Conservation (phyloP, 768 basidiomycete species). For the Mycena sanguinolenta region DNA sequence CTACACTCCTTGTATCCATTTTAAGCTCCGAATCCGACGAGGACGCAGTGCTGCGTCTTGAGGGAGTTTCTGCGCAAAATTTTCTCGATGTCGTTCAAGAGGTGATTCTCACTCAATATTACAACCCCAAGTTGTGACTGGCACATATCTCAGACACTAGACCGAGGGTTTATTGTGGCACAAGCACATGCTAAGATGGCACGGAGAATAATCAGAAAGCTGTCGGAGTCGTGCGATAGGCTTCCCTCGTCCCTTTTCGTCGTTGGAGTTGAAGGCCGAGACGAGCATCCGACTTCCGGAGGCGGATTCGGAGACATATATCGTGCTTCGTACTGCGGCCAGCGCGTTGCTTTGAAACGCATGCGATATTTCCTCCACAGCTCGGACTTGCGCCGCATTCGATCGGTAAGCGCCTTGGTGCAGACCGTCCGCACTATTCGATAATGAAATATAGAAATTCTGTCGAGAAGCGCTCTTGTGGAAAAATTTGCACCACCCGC, state of each 20-base stretch:
- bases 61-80: constrained; percentile 11
- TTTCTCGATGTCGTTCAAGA: constrained; percentile 25
- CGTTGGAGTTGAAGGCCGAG: constrained; percentile 21
- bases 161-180: background rate
- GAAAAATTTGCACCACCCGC: constrained; percentile 44
- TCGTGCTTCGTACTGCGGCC: constrained; percentile 22
- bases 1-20: constrained; percentile 6
- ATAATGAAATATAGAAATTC: constrained; percentile 39
- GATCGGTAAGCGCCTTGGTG: constrained; percentile 1
- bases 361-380: constrained; percentile 3
- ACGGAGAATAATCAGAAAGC: constrained; percentile 34
- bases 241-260: constrained; percentile 38
- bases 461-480: constrained; percentile 46
- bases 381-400: constrained; percentile 14
- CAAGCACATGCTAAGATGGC: constrained; percentile 22
- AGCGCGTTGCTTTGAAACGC: constrained; percentile 19
- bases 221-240: constrained; percentile 29
- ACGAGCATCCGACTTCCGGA: constrained; percentile 28
- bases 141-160: constrained; percentile 1
- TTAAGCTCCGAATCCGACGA: constrained; percentile 6
- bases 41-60: constrained; percentile 2
- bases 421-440: background rate
- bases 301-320: constrained; percentile 42
- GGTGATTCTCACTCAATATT: no score
- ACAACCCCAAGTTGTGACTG: background rate